These are phyloP conservation scores for Neopestalotiopsis sp. DNA, from an alignment of 2,329 filamentous ascomycete genomes.

Conservation along the genomic window DNA sequence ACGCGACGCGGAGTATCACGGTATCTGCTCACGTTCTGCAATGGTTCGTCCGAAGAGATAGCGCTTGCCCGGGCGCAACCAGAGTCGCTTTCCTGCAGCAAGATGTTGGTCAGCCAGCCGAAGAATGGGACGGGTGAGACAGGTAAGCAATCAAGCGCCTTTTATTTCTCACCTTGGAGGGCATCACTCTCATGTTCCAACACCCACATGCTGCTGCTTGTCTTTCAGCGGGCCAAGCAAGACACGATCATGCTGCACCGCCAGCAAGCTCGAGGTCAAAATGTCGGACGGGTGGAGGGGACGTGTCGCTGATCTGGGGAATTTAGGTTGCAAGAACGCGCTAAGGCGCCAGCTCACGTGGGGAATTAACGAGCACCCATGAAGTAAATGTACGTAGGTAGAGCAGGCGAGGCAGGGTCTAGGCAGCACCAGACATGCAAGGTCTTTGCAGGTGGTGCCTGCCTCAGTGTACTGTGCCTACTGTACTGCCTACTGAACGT, in stretches of 20 bases:
- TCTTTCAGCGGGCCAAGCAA: background rate
- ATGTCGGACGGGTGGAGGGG: constrained; percentile 1
- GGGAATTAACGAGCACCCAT: background rate
- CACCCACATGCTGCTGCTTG: constrained; percentile 53
- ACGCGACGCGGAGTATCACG: background rate
- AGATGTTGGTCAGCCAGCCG: constrained; percentile 23
- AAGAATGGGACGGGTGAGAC: background rate
- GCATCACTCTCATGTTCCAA: constrained; percentile 57
- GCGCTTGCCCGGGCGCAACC: constrained; percentile 84
- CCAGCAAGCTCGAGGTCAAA: background rate
- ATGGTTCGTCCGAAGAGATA: constrained; percentile 85
- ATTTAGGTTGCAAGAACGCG: constrained; percentile 12
- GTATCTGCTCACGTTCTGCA: constrained; percentile 58
- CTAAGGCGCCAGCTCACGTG: constrained; percentile 18
- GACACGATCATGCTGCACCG: background rate
- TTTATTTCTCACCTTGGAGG: constrained; percentile 43
- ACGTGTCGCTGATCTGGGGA: constrained; percentile 11
- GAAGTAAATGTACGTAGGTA: no score
- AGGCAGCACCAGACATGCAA: background rate
- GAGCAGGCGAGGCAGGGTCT: background rate
- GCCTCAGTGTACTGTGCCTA: no score
- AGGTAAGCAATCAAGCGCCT: background rate
- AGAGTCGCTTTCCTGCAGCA: constrained; percentile 69
- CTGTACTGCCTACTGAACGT: no score
- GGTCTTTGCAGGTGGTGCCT: no score